Evolutionary conservation across 257 asterid genomes (phyloP), one percentile per base, ranked within the genome.

Genomic region (Dorcoceras hygrometricum): DNA sequence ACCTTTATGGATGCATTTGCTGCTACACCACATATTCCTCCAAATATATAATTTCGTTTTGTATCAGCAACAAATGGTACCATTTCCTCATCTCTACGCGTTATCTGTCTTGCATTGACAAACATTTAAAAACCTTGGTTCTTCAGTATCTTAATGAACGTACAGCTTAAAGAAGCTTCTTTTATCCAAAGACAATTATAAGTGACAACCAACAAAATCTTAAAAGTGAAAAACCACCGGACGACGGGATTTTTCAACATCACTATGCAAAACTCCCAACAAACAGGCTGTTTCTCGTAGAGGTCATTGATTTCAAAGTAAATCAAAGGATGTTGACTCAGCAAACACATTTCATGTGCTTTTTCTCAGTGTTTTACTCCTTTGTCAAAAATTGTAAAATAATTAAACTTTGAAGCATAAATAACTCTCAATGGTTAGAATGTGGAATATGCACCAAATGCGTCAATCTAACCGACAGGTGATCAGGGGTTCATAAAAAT

Each of bases 21-120:
- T 24, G 99, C 99, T 75, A 90, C 84, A 61, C 82, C 63, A 71
- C 96, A 88, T 75, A 94, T 88, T 66, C 96, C 97, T 46, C 99
- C 98, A 71, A 88, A 94, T 80, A 94, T 94, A 81, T 94, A 94
- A 75, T 77, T 88, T 66, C 97, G 95, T 79, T 85, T 94, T 68
- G 79, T 80, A 71, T 89, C 97, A 23, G 95, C 89, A 63, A 90
- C 77, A 72, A 87, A 94, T 36, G 96, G 96, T 23, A 87, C 75
- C 86, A 94, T 88, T 83, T 88, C 99, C 82, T 94, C 99, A 74
- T 94, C 99, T 67, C 99, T 86, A 39, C 97, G 96, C 71, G 99
- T 85, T 80, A 94, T 85, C 99, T 94, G 75, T 71, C 66, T 57
- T 28, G 63, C 72, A 80, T 31, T 55, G 67, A 71, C 39, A 51